phyloP scores from a whole-genome alignment of 2,329 filamentous ascomycete species.

The Neophaeococcomyces aloes region DNA sequence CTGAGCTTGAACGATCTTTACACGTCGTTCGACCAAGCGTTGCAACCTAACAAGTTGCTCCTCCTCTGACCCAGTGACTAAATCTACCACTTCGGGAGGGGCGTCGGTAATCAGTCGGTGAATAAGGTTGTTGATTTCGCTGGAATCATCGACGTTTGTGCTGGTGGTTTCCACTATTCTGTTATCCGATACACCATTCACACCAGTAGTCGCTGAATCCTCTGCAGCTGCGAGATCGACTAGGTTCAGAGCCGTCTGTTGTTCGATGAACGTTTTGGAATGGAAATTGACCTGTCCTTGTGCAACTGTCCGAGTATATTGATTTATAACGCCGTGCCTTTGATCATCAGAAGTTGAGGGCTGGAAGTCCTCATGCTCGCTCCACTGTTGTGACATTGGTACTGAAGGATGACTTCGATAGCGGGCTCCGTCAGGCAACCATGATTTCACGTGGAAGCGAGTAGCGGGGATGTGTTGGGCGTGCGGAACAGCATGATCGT shows the following conservation, averaged over 20 bases:
- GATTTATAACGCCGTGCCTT: slow-evolving; percentile 22
- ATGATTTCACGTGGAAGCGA: slow-evolving; percentile 11
- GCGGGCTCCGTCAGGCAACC: background rate
- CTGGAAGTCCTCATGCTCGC: slow-evolving; percentile 11
- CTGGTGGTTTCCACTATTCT: background rate
- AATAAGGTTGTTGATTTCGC: slow-evolving; percentile 16
- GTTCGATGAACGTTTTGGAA: slow-evolving; percentile 18
- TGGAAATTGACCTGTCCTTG: slow-evolving; percentile 18
- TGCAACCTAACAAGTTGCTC: slow-evolving; percentile 16
- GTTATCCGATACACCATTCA: slow-evolving; percentile 11
- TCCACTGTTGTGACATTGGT: slow-evolving; percentile 13
- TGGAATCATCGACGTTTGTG: background rate
- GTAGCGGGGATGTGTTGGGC: slow-evolving; percentile 8
- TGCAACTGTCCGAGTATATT: slow-evolving; percentile 14
- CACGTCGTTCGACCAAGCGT: slow-evolving; percentile 14
- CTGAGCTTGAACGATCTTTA: slow-evolving; percentile 10
- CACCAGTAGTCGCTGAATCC: background rate
- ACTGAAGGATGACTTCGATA: slow-evolving; percentile 2
- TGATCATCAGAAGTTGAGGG: slow-evolving; percentile 21
- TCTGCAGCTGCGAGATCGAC: slow-evolving; percentile 15
- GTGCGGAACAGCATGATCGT: slow-evolving; percentile 22
- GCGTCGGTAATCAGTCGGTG: slow-evolving; percentile 19
- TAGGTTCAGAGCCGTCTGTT: slow-evolving; percentile 18
- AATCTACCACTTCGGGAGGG: slow-evolving; percentile 14
- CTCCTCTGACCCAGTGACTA: slow-evolving; percentile 12